phyloP scores from a whole-genome alignment of 805 yeast genomes.

The Ogataea kodamae region DNA sequence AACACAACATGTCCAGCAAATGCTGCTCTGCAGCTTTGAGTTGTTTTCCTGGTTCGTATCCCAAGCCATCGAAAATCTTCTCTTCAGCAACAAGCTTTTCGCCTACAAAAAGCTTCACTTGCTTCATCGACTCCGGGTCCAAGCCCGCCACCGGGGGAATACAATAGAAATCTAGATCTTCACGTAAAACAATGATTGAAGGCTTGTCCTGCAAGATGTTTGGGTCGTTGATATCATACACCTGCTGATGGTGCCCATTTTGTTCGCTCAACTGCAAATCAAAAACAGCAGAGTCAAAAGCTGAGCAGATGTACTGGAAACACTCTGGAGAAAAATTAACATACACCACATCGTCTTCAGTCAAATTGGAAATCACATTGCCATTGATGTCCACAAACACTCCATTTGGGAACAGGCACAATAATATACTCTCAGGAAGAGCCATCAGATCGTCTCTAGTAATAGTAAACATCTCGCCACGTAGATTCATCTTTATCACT shows the following conservation, averaged over 20 bases:
- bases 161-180: constrained; percentile 90
- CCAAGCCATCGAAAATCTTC: constrained; percentile 77
- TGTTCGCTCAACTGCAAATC: constrained; percentile 47
- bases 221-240: constrained; percentile 41
- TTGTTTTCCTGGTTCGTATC: constrained; percentile 49
- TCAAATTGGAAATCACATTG: constrained; percentile 70
- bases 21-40: constrained; percentile 93
- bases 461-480: constrained; percentile 71
- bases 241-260: constrained; percentile 24
- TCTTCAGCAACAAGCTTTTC: constrained; percentile 52
- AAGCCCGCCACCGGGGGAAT: constrained; percentile 69
- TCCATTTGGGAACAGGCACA: constrained; percentile 88
- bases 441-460: constrained; percentile 88
- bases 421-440: constrained; percentile 82
- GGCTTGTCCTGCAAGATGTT: constrained; percentile 77
- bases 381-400: constrained; percentile 78
- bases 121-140: constrained; percentile 55
- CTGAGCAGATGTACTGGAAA: constrained; percentile 74
- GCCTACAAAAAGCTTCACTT: constrained; percentile 72
- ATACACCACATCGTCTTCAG: constrained; percentile 74
- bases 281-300: constrained; percentile 65
- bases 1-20: constrained; percentile 87
- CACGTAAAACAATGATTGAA: constrained; percentile 85
- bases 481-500: constrained; percentile 69
- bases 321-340: constrained; percentile 87